Evolutionary conservation across 2,329 filamentous ascomycete species (phyloP), one percentile per base, ranked within the genome.

Genomic region (Alternaria longipes): DNA sequence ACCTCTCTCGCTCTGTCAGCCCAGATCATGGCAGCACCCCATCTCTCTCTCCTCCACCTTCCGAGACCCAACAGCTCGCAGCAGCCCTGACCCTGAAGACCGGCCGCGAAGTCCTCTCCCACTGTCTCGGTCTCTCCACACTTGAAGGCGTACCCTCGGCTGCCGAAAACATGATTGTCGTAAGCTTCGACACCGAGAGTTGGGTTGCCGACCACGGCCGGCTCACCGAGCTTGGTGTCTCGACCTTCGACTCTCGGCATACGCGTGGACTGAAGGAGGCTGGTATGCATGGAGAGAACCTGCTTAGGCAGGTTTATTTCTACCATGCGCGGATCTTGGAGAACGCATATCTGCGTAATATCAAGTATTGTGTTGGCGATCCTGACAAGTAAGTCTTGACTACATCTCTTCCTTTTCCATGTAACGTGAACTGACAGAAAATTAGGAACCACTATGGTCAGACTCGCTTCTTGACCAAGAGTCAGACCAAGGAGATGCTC

Each of bases 221-320:
- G 16, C 20, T 66, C 7, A 68, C 63, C 16, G 65, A 69, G 44
- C 49, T 69, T 22, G 67, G 65, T 8, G 32, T 62, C 11, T 56
- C 59, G n/a, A 60, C 49, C 7, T 68, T 68, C 41, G 57, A 64
- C 18, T 58, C 44, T 4, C 54, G 53, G 1, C 59, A 68, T 8
- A 59, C 62, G 56, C 57, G 52, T 34, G 32, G 40, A 1, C 8
- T 59, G 12, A 11, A 24, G 9, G 34, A 18, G 7, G 47, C 59
- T 12, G 63, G 63, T 5, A 40, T 36, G 11, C 45, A 64, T 56
- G 59, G 65, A 12, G 55, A 62, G 18, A 58, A 68, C 9, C 36
- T 68, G 14, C 45, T 68, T 3, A 62, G 66, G 32, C 54, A 60
- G 28, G 34, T 68, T 0, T 65, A 60, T 30, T 67, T 65, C 59